Evolutionary conservation across 768 basidiomycete genomes (phyloP).

Genomic region (Rhodotorula diobovata): DNA sequence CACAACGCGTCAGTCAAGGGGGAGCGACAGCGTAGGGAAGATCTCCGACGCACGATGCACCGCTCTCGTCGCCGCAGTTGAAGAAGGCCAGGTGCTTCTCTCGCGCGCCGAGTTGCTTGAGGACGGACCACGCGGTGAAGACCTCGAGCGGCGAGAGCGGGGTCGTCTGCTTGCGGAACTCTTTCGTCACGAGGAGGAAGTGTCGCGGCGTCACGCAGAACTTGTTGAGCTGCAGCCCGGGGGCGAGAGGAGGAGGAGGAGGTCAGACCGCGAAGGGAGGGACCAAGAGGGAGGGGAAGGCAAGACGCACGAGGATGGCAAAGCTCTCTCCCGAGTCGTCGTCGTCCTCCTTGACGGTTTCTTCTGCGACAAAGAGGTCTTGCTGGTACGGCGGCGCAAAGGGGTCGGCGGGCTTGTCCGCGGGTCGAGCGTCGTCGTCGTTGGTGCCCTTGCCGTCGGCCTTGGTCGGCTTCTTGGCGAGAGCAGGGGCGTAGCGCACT

Average conservation of each 20-base stretch:
- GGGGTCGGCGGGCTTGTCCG: constrained; percentile 57
- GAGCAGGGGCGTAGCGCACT: constrained; percentile 75
- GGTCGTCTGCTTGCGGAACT: constrained; percentile 69
- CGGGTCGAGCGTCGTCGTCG: constrained; percentile 11
- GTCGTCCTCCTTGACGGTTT: constrained; percentile 56
- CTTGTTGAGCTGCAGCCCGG: constrained; percentile 66
- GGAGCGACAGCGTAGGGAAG: no score
- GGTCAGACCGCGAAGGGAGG: accelerated
- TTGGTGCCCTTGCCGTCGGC: constrained; percentile 50
- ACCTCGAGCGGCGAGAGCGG: constrained; percentile 76
- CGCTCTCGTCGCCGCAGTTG: constrained; percentile 61
- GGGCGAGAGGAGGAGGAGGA: not conserved
- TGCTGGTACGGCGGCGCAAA: constrained; percentile 81
- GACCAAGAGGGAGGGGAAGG: not conserved
- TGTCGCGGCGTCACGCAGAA: constrained; percentile 78
- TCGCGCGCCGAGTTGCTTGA: constrained; percentile 64
- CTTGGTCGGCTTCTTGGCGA: constrained; percentile 68
- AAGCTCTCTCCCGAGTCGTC: constrained; percentile 62
- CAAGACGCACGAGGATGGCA: constrained; percentile 59
- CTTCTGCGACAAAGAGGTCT: constrained; percentile 68
- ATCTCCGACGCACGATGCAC: constrained; percentile 10
- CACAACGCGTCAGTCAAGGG: not conserved
- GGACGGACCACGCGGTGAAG: constrained; percentile 66
- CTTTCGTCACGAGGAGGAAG: constrained; percentile 82
- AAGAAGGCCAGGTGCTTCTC: constrained; percentile 75